Evolutionary conservation across 768 basidiomycete genomes (phyloP).

Genomic region (Chlorophyllum brunneum): DNA sequence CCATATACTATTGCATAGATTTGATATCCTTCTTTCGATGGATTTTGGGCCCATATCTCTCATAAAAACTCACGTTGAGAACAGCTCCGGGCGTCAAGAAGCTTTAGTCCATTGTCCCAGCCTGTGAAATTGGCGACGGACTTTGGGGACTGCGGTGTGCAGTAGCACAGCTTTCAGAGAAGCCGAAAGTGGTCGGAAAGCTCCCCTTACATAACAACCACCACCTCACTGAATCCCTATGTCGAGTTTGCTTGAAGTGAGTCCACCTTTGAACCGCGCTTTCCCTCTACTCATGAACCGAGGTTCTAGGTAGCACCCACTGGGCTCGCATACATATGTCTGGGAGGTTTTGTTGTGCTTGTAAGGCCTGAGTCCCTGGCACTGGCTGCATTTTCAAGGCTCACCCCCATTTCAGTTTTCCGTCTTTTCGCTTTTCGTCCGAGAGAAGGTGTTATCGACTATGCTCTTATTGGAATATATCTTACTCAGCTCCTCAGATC

Average conservation of each 20-base stretch:
- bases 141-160: too few species aligned
- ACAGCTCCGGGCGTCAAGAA: too few species aligned
- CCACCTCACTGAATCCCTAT: neutral
- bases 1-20: too few species aligned
- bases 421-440: conserved; percentile 76
- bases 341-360: conserved; percentile 51
- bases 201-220: too few species aligned
- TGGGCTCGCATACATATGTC: conserved; percentile 55
- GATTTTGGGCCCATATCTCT: too few species aligned
- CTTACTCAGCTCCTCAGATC: conserved; percentile 35
- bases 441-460: conserved; percentile 57
- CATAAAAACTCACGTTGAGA: too few species aligned
- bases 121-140: too few species aligned
- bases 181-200: too few species aligned
- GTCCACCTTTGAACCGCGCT: conserved; percentile 17
- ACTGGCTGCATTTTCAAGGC: neutral
- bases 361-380: conserved; percentile 20
- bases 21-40: too few species aligned
- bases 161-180: too few species aligned
- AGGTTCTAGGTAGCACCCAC: conserved; percentile 44
- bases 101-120: too few species aligned
- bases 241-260: conserved; percentile 30
- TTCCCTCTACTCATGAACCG: neutral
- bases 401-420: conserved; percentile 57
- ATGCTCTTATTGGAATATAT: neutral